These are phyloP conservation scores for Eucalyptus microcorys DNA, from an alignment of 345 rosid genomes.

Conservation along the genomic window DNA sequence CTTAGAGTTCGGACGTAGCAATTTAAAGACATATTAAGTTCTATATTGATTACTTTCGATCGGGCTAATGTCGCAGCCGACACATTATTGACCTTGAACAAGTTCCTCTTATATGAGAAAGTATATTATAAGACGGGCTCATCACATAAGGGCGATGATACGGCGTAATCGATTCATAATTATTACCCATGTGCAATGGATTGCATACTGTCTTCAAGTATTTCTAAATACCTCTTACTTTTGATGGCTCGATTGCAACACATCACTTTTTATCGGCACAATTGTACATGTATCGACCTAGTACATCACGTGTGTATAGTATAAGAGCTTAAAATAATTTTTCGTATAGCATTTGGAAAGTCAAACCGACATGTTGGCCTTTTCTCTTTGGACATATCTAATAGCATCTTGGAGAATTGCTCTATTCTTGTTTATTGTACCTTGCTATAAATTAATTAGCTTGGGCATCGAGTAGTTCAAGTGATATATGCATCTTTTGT, in stretches of 20 bases:
- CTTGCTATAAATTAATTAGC: neutral
- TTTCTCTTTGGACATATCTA: neutral
- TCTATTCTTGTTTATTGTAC: neutral
- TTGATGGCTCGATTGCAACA: too few species aligned
- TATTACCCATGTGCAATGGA: too few species aligned
- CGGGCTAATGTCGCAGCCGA: rapidly evolving
- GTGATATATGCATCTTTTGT: neutral
- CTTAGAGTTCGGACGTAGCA: rapidly evolving
- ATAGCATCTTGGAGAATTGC: neutral
- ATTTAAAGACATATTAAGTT: too few species aligned
- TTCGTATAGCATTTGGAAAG: neutral
- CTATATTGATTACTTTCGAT: too few species aligned
- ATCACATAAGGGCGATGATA: neutral
- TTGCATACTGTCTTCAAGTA: neutral
- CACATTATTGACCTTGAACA: neutral
- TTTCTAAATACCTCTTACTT: too few species aligned
- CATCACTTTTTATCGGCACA: too few species aligned
- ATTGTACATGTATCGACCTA: neutral
- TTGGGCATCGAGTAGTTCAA: neutral
- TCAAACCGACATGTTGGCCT: neutral
- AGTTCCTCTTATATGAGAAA: neutral
- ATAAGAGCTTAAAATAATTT: neutral
- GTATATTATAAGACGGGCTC: rapidly evolving
- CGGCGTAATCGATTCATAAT: too few species aligned
- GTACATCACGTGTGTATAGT: rapidly evolving